These are phyloP conservation scores for Prunus mume DNA, from an alignment of 306 rosid species.

Conservation along the genomic window DNA sequence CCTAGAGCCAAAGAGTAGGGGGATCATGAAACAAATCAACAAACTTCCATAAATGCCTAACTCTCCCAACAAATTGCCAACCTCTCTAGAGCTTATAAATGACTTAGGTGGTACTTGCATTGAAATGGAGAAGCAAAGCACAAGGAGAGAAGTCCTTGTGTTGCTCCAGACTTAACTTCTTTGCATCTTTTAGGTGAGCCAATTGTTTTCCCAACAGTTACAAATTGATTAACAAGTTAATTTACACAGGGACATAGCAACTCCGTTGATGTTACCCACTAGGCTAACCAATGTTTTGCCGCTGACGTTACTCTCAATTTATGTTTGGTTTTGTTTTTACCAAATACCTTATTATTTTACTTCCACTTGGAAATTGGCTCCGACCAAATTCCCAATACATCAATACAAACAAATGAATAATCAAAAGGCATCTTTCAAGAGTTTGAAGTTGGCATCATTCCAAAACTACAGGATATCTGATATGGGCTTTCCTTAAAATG, in stretches of 20 bases:
- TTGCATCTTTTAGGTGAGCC: too few species aligned
- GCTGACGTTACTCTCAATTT: too few species aligned
- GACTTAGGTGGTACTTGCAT: too few species aligned
- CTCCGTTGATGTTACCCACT: neutral
- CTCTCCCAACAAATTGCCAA: too few species aligned
- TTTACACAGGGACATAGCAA: neutral
- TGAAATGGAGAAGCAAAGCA: too few species aligned
- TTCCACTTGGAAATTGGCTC: neutral
- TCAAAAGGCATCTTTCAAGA: neutral
- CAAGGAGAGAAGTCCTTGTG: too few species aligned
- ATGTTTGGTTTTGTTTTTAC: too few species aligned
- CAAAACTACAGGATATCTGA: slow-evolving; percentile 31
- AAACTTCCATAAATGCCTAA: too few species aligned
- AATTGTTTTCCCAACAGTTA: neutral
- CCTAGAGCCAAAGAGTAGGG: too few species aligned
- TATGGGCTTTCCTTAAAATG: slow-evolving; percentile 24
- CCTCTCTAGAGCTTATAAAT: too few species aligned
- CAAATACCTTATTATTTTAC: neutral
- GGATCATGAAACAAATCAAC: too few species aligned
- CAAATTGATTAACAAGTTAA: neutral
- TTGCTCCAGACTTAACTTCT: too few species aligned
- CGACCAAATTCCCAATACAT: neutral
- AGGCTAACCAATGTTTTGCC: neutral
- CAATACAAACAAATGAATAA: slow-evolving; percentile 15
- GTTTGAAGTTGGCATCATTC: slow-evolving; percentile 28